These are phyloP conservation scores for Kodamaea anthophila DNA, from an alignment of 1,139 yeast species.

Conservation along the genomic window DNA sequence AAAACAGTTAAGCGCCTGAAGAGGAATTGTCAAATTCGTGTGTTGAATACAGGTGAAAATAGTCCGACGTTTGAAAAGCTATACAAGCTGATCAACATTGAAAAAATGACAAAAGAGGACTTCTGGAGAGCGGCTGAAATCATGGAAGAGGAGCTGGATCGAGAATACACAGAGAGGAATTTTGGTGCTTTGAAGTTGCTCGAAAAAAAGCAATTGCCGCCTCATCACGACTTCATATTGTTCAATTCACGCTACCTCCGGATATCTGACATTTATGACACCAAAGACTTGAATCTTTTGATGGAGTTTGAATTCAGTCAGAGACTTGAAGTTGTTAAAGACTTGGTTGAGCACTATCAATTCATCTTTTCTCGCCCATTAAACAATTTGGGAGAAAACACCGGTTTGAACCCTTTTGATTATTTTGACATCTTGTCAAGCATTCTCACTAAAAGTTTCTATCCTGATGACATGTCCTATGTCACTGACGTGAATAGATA, in stretches of 20 bases:
- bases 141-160: constrained; percentile 6
- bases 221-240: constrained; percentile 29
- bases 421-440: constrained; percentile 46
- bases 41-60: constrained; percentile 21
- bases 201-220: constrained; percentile 25
- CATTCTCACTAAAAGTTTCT: constrained; percentile 40
- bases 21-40: background rate
- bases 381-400: constrained; percentile 16
- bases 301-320: constrained; percentile 32
- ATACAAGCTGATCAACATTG: constrained; percentile 8
- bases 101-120: constrained; percentile 8
- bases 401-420: constrained; percentile 19
- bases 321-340: constrained; percentile 25
- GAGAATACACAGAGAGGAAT: constrained; percentile 5
- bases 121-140: constrained; percentile 14
- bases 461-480: constrained; percentile 30
- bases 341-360: constrained; percentile 27
- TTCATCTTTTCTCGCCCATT: constrained; percentile 20
- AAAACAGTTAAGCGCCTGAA: constrained; percentile 21
- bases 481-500: constrained; percentile 36
- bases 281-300: constrained; percentile 22
- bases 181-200: constrained; percentile 11
- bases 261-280: constrained; percentile 15
- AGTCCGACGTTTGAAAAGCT: constrained; percentile 7
- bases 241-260: constrained; percentile 41